phyloP scores from a whole-genome alignment of 2,329 filamentous ascomycete genomes.

The Pestalotiopsis sp. region DNA sequence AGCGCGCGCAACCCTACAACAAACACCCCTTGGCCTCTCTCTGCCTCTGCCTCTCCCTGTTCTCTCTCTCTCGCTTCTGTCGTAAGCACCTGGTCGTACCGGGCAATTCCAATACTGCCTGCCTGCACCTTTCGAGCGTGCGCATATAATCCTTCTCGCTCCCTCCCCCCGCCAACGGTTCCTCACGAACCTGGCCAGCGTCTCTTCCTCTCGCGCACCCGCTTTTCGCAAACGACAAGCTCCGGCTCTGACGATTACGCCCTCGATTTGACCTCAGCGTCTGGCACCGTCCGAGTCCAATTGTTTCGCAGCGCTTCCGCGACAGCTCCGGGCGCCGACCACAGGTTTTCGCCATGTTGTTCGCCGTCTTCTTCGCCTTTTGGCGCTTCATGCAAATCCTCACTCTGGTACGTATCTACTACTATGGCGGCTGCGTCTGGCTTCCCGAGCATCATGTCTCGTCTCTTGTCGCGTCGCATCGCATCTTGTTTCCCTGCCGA shows the following conservation, averaged over 20 bases:
- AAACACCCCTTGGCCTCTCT: not conserved
- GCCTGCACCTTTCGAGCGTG: too few relatives aligned
- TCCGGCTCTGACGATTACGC: too few relatives aligned
- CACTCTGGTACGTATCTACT: slow-evolving; percentile 52
- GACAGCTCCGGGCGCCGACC: not conserved
- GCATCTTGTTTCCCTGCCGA: not conserved
- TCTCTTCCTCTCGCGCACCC: too few relatives aligned
- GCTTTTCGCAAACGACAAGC: too few relatives aligned
- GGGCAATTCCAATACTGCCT: too few relatives aligned
- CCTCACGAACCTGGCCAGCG: too few relatives aligned
- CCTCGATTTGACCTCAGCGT: too few relatives aligned
- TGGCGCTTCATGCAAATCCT: slow-evolving; percentile 65
- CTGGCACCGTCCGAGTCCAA: not conserved
- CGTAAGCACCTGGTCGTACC: too few relatives aligned
- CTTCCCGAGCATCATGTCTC: not conserved
- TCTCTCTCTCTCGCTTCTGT: too few relatives aligned
- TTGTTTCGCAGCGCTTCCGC: not conserved
- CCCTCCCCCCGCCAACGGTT: too few relatives aligned
- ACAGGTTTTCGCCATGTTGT: slow-evolving; percentile 53
- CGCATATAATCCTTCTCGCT: too few relatives aligned
- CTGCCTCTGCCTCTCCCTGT: not conserved
- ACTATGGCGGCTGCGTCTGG: not conserved
- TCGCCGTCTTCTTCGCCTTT: slow-evolving; percentile 64
- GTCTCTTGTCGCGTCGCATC: not conserved
- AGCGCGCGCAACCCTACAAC: not conserved